These are phyloP conservation scores for Cercospora beticola DNA, from an alignment of 2,329 filamentous ascomycete genomes.

Conservation along the genomic window DNA sequence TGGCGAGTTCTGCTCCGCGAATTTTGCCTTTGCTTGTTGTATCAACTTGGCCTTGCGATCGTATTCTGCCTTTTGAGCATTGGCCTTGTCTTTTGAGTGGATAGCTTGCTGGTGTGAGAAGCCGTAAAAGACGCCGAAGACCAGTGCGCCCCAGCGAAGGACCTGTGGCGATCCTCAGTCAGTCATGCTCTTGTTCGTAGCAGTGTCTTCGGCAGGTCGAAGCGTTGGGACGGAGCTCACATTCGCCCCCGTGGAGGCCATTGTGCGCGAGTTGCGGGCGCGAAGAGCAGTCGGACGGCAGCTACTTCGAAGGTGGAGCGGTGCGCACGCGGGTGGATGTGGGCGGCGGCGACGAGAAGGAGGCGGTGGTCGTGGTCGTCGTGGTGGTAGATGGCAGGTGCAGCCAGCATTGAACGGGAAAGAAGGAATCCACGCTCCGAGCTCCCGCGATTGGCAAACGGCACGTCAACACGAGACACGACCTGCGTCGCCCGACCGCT, in stretches of 20 bases:
- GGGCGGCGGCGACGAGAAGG: neutral
- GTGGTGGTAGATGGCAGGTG: conserved; percentile 4
- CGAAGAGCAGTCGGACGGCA: neutral
- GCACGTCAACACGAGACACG: neutral
- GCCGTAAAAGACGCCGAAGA: conserved; percentile 90
- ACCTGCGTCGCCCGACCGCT: neutral
- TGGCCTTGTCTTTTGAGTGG: conserved; percentile 66
- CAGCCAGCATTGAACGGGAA: conserved; percentile 1
- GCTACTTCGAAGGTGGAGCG: neutral
- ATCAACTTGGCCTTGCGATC: conserved; percentile 90
- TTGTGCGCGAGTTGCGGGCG: conserved; percentile 24
- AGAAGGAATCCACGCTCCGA: neutral
- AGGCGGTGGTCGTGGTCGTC: conserved; percentile 10
- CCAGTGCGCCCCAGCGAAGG: conserved; percentile 93
- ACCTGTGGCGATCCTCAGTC: conserved; percentile 59
- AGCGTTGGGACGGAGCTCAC: conserved; percentile 42
- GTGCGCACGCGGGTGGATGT: conserved; percentile 2
- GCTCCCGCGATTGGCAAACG: conserved; percentile 1
- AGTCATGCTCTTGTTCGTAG: neutral
- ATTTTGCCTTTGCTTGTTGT: conserved; percentile 88
- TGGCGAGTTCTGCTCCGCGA: conserved; percentile 70
- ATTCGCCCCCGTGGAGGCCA: conserved; percentile 54
- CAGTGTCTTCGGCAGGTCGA: neutral
- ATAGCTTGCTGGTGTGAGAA: conserved; percentile 89
- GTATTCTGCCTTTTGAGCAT: conserved; percentile 77